Conservation (phyloP, 148 eudicot genomes). For the Rhododendron mucronatum region DNA sequence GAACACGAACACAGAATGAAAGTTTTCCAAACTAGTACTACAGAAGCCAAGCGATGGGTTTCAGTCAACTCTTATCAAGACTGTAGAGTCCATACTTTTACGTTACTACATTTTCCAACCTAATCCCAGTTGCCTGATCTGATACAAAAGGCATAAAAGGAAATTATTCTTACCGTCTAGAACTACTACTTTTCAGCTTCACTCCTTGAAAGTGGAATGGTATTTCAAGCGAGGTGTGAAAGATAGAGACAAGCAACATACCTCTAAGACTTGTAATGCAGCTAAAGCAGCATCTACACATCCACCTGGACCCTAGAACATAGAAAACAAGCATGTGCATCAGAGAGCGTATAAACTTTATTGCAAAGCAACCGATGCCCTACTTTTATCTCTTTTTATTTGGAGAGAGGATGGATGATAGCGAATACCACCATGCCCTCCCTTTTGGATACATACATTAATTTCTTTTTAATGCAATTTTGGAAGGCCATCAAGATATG, state of each 20-base stretch:
- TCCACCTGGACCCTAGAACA: slow-evolving; percentile 49
- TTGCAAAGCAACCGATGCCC: neutral
- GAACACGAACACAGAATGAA: neutral
- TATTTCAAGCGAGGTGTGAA: neutral
- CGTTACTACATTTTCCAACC: neutral
- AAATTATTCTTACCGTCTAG: neutral
- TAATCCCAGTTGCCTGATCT: neutral
- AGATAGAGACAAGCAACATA: neutral
- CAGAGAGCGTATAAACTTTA: neutral
- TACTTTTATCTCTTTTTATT: neutral
- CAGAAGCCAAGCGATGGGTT: neutral
- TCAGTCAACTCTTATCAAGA: neutral
- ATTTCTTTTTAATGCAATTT: neutral
- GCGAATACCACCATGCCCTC: neutral
- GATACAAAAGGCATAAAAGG: neutral
- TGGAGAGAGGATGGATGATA: neutral
- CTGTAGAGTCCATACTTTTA: neutral
- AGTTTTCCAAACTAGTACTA: neutral
- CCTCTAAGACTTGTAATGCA: slow-evolving; percentile 85
- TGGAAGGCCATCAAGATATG: neutral
- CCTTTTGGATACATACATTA: neutral
- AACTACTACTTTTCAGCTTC: neutral
- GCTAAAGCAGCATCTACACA: slow-evolving; percentile 87
- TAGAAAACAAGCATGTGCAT: slow-evolving; percentile 2
- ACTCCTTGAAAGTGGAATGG: neutral